Evolutionary conservation across 148 eudicot species (phyloP).

Genomic region (Fallopia convolvulus): DNA sequence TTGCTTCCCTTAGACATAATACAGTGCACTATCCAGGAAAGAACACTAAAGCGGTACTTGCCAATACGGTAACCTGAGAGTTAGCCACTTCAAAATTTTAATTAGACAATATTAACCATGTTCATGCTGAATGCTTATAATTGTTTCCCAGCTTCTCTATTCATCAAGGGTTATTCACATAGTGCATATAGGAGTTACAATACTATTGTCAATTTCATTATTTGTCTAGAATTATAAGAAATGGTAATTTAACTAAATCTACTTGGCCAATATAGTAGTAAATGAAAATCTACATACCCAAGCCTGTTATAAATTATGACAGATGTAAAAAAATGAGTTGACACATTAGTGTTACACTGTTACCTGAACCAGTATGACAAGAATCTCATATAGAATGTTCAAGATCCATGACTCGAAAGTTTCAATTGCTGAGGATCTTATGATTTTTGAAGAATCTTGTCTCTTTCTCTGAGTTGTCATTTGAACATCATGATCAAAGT

Average conservation of each 20-base stretch:
- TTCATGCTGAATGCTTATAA: too few species aligned
- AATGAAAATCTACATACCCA: not conserved
- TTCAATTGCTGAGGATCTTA: constrained; percentile 54
- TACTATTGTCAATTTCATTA: not conserved
- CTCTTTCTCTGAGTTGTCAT: constrained; percentile 39
- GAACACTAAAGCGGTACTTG: not conserved
- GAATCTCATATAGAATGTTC: constrained; percentile 73
- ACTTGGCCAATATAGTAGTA: not conserved
- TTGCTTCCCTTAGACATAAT: not conserved
- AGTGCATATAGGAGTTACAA: not conserved
- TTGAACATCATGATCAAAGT: constrained; percentile 41
- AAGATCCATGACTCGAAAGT: constrained; percentile 85
- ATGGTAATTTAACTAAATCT: not conserved
- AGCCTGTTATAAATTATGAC: not conserved
- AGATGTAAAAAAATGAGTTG: not conserved
- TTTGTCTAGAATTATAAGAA: not conserved
- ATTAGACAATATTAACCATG: too few species aligned
- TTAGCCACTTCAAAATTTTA: too few species aligned
- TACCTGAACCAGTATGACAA: constrained; percentile 97
- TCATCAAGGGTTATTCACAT: not conserved
- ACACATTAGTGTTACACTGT: constrained; percentile 23
- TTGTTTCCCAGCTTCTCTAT: not conserved
- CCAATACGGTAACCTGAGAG: not conserved
- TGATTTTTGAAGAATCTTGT: constrained; percentile 36
- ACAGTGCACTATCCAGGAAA: not conserved